phyloP scores from a whole-genome alignment of 495 filamentous ascomycete species.

The Aspergillus incahuasiensis region DNA sequence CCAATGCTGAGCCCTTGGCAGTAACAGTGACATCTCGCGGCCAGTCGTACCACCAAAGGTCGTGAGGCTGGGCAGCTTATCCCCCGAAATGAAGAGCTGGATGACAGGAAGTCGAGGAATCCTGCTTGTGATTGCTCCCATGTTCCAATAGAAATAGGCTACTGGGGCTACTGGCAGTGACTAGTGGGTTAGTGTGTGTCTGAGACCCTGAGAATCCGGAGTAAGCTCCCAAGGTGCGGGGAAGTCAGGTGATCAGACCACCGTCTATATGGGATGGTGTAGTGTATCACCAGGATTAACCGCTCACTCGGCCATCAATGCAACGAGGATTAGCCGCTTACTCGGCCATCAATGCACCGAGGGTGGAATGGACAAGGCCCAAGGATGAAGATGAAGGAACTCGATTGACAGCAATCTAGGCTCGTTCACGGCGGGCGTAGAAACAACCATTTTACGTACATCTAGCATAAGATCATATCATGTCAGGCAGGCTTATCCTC shows the following conservation, averaged over 20 bases:
- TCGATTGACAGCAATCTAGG: not conserved
- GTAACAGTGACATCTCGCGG: not conserved
- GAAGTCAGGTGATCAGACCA: not conserved
- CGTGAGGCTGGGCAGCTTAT: not conserved
- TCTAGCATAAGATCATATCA: constrained; percentile 31
- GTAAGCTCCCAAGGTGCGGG: not conserved
- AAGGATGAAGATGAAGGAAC: not conserved
- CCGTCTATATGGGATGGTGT: too few relatives aligned
- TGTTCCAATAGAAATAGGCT: not conserved
- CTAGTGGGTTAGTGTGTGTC: not conserved
- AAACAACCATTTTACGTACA: constrained; percentile 30
- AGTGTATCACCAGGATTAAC: not conserved
- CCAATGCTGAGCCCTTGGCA: not conserved
- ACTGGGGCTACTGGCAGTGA: not conserved
- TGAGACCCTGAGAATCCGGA: not conserved
- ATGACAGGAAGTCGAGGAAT: not conserved
- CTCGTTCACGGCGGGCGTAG: constrained; percentile 11
- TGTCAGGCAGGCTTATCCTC: constrained; percentile 25
- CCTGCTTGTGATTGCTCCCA: not conserved
- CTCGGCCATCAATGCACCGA: not conserved
- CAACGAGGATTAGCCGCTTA: not conserved
- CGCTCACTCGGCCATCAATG: not conserved
- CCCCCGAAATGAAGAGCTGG: not conserved
- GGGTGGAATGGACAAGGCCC: too few relatives aligned
- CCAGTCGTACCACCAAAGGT: not conserved